Conservation (phyloP, 2,329 filamentous ascomycete genomes). For the Setomelanomma holmii region DNA sequence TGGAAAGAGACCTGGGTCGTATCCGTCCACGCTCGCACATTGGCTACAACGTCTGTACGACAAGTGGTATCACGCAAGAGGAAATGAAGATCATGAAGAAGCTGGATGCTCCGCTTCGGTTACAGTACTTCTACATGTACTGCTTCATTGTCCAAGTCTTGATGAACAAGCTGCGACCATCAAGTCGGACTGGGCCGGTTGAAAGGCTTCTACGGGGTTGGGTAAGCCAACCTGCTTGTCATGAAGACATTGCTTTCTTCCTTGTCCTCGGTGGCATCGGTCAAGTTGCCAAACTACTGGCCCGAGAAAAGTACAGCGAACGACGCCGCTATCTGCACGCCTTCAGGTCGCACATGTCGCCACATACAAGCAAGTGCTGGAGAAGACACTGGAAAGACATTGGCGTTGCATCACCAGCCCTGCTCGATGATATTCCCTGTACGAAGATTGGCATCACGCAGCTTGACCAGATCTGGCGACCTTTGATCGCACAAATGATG, state of each 20-base stretch:
- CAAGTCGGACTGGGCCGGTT: conserved; percentile 35
- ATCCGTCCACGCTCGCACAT: conserved; percentile 42
- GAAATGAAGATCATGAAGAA: conserved; percentile 39
- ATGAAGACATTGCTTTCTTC: conserved; percentile 47
- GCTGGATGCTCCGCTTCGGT: conserved; percentile 40
- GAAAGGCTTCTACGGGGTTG: conserved; percentile 42
- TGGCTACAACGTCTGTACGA: conserved; percentile 45
- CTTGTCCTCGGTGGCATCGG: conserved; percentile 44
- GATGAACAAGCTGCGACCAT: conserved; percentile 39
- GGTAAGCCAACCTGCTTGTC: conserved; percentile 39
- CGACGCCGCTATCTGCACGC: conserved; percentile 39
- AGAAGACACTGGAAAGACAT: conserved; percentile 44
- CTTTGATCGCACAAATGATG: conserved; percentile 43
- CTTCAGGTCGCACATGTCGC: conserved; percentile 46
- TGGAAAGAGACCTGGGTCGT: conserved; percentile 43
- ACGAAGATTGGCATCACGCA: conserved; percentile 46
- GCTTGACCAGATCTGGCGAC: conserved; percentile 47
- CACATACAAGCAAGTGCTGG: conserved; percentile 44
- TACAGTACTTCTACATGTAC: conserved; percentile 49
- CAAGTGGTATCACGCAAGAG: conserved; percentile 33
- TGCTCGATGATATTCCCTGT: conserved; percentile 46
- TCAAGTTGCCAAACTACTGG: conserved; percentile 44
- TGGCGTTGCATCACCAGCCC: conserved; percentile 41
- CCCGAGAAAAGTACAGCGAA: conserved; percentile 40
- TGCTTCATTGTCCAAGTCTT: conserved; percentile 46